These are phyloP conservation scores for Aureoboletus auriporus DNA, from an alignment of 768 basidiomycete species.

Conservation along the genomic window DNA sequence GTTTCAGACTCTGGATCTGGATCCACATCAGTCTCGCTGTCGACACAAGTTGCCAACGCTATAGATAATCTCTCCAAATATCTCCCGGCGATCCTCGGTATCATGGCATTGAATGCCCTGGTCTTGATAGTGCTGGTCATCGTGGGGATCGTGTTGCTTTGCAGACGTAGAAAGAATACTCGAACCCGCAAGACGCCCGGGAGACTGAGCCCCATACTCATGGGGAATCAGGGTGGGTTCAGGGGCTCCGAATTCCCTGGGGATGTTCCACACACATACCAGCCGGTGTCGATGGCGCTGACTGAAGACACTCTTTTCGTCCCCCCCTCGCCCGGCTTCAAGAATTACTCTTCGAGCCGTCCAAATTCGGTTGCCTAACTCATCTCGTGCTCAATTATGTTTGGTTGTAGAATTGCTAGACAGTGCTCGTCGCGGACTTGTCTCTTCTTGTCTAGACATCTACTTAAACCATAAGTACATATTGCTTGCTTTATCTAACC, in stretches of 20 bases:
- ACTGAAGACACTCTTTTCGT: slow-evolving; percentile 44
- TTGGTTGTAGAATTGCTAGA: not conserved
- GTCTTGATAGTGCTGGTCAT: slow-evolving; percentile 56
- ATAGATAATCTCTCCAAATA: slow-evolving; percentile 60
- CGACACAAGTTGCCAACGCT: slow-evolving; percentile 53
- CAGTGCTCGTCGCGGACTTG: no score
- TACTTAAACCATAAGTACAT: not conserved
- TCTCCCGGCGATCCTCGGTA: slow-evolving; percentile 69
- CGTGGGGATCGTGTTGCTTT: slow-evolving; percentile 51
- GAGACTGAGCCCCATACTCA: slow-evolving; percentile 54
- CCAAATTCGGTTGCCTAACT: slow-evolving; percentile 41
- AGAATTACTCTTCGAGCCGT: slow-evolving; percentile 30
- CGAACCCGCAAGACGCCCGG: slow-evolving; percentile 38
- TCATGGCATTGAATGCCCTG: slow-evolving; percentile 76
- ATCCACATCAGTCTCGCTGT: slow-evolving; percentile 48
- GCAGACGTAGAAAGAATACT: slow-evolving; percentile 41
- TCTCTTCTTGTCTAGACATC: not conserved
- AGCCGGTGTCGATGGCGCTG: slow-evolving; percentile 61
- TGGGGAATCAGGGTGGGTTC: slow-evolving; percentile 35
- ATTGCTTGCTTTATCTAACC: slow-evolving; percentile 9
- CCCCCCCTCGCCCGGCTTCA: slow-evolving; percentile 60
- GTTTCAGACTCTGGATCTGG: slow-evolving; percentile 41
- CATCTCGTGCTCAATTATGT: not conserved
- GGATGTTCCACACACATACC: slow-evolving; percentile 49
- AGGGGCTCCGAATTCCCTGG: slow-evolving; percentile 37